Conservation (phyloP, 306 rosid genomes). For the Corylus americana region DNA sequence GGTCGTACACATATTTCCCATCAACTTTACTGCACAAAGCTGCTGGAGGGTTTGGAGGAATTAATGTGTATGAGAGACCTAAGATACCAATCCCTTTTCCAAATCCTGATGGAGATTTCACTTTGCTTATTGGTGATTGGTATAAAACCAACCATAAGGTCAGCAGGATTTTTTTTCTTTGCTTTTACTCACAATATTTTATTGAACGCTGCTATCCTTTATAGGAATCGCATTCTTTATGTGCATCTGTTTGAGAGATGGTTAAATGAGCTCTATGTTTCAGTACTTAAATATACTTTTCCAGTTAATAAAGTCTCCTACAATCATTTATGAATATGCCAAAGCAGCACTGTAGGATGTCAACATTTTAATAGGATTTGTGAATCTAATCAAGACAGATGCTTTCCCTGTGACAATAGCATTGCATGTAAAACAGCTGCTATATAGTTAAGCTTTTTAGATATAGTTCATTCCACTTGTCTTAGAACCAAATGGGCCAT, state of each 20-base stretch:
- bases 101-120: conserved; percentile 78
- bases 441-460: not conserved
- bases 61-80: conserved; percentile 75
- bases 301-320: not conserved
- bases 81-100: conserved; percentile 79
- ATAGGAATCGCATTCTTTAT: not conserved
- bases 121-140: conserved; percentile 94
- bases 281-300: not conserved
- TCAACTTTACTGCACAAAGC: conserved; percentile 83
- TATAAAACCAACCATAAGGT: conserved; percentile 82
- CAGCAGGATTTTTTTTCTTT: not conserved
- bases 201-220: not conserved
- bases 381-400: not conserved
- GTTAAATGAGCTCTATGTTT: not conserved
- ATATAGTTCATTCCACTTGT: not conserved
- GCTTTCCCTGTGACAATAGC: not conserved
- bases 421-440: not conserved
- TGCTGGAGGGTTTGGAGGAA: conserved; percentile 89
- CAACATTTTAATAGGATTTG: not conserved
- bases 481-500: not conserved
- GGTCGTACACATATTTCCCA: conserved; percentile 80
- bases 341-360: not conserved
- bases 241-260: not conserved
- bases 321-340: not conserved
- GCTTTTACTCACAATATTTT: not conserved